Conservation (phyloP, 2,329 filamentous ascomycete species). For the Fusarium guadeloupense region DNA sequence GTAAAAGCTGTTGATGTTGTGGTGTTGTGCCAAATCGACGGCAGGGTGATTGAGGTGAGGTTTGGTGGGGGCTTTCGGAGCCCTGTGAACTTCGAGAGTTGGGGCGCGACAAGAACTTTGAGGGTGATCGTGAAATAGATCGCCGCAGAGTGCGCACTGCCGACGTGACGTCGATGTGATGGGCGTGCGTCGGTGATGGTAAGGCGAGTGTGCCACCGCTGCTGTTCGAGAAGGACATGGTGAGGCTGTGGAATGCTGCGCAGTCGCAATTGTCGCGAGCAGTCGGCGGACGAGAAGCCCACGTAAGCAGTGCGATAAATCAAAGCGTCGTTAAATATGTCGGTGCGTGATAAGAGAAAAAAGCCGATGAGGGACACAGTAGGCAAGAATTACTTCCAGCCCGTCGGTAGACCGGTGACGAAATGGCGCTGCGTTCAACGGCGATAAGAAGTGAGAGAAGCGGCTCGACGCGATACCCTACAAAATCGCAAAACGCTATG, state of each 20-base stretch:
- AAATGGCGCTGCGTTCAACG: constrained; percentile 16
- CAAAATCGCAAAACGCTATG: constrained; percentile 41
- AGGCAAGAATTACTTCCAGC: constrained; percentile 5
- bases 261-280: constrained; percentile 38
- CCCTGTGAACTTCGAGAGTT: constrained; percentile 59
- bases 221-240: constrained; percentile 68
- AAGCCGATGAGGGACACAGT: constrained; percentile 14
- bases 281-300: constrained; percentile 42
- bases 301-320: constrained; percentile 34
- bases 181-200: constrained; percentile 84
- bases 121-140: constrained; percentile 92
- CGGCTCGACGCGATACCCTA: constrained; percentile 35
- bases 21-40: constrained; percentile 54
- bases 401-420: constrained; percentile 17
- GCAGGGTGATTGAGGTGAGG: constrained; percentile 63
- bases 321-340: constrained; percentile 8
- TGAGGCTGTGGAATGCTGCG: constrained; percentile 46
- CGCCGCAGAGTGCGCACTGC: constrained; percentile 85
- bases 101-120: constrained; percentile 75
- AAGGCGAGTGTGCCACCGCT: constrained; percentile 83
- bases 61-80: constrained; percentile 58
- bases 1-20: constrained; percentile 47
- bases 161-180: constrained; percentile 83
- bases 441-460: constrained; percentile 25
- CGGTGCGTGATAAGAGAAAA: constrained; percentile 12